Evolutionary conservation across 73 alveolate species (phyloP).

Genomic region (Tetrahymena malaccensis): DNA sequence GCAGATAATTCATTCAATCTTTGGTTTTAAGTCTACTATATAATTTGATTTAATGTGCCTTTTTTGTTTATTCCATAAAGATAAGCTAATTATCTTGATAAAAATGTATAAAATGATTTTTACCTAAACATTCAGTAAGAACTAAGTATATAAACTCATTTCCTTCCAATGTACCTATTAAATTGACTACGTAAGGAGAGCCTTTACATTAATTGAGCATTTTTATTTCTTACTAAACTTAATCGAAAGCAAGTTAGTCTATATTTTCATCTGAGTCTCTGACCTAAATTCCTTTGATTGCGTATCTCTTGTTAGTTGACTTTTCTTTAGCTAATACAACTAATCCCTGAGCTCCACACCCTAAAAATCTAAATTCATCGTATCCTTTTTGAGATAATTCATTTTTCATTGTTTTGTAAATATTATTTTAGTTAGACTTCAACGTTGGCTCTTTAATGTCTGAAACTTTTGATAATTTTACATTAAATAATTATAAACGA

Average conservation of each 20-base stretch:
- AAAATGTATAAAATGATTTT: background rate
- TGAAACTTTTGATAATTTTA: background rate
- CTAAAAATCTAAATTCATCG: background rate
- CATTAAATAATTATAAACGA: background rate
- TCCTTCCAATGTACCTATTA: background rate
- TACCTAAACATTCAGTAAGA: background rate
- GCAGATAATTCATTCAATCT: background rate
- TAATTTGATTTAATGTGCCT: background rate
- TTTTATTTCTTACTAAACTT: background rate
- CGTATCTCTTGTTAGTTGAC: background rate
- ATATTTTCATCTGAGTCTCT: background rate
- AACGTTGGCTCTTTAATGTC: background rate
- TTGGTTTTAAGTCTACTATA: background rate
- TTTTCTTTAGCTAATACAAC: background rate
- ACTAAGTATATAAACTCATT: background rate
- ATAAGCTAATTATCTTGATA: background rate
- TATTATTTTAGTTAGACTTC: background rate
- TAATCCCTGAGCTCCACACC: background rate
- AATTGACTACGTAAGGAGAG: background rate
- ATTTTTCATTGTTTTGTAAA: background rate
- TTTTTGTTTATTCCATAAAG: background rate
- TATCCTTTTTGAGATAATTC: background rate
- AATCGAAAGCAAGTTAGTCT: background rate
- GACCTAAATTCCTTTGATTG: background rate
- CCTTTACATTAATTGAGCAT: background rate